Percentiles rank a stretch among this genome's conserved stretches.
Conservation (phyloP, 495 filamentous ascomycete genomes). For the Pyronema domesticum region DNA sequence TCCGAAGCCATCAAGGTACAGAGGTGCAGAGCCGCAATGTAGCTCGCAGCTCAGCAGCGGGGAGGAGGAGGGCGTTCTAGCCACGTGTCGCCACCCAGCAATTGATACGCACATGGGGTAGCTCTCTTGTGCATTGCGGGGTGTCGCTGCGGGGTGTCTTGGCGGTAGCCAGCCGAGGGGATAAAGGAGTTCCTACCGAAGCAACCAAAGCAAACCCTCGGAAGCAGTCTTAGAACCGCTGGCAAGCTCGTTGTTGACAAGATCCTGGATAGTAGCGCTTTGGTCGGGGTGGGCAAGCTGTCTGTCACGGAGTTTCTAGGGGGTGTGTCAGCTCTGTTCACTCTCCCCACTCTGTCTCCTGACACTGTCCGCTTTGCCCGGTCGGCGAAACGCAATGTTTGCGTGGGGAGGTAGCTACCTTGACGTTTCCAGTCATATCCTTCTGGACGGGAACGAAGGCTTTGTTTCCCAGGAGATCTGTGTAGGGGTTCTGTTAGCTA, state of each 20-base stretch:
- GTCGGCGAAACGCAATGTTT: background rate
- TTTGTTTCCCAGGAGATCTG: slow-evolving; percentile 63
- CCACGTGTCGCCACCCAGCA: too few species aligned
- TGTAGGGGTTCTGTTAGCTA: background rate
- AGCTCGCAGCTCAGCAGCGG: too few species aligned
- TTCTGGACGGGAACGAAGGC: slow-evolving; percentile 78
- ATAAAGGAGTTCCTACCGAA: slow-evolving; percentile 37
- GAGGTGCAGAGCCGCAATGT: too few species aligned
- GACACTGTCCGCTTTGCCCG: too few species aligned
- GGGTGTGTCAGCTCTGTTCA: slow-evolving; percentile 7
- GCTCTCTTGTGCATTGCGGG: too few species aligned
- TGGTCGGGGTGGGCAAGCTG: slow-evolving; percentile 57
- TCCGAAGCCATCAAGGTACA: too few species aligned
- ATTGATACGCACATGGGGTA: too few species aligned
- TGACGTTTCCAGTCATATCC: slow-evolving; percentile 81
- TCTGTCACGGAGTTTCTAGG: slow-evolving; percentile 77
- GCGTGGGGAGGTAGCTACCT: slow-evolving; percentile 39
- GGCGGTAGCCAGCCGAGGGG: too few species aligned
- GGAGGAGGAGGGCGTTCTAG: too few species aligned
- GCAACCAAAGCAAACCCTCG: slow-evolving; percentile 82
- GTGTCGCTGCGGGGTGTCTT: too few species aligned
- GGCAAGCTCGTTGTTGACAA: slow-evolving; percentile 72
- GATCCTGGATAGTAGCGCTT: slow-evolving; percentile 63
- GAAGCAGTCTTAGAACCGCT: slow-evolving; percentile 66
- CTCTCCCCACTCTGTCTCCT: too few species aligned